Conservation (phyloP, 2,329 filamentous ascomycete species). For the Lasiodiplodia gonubiensis region DNA sequence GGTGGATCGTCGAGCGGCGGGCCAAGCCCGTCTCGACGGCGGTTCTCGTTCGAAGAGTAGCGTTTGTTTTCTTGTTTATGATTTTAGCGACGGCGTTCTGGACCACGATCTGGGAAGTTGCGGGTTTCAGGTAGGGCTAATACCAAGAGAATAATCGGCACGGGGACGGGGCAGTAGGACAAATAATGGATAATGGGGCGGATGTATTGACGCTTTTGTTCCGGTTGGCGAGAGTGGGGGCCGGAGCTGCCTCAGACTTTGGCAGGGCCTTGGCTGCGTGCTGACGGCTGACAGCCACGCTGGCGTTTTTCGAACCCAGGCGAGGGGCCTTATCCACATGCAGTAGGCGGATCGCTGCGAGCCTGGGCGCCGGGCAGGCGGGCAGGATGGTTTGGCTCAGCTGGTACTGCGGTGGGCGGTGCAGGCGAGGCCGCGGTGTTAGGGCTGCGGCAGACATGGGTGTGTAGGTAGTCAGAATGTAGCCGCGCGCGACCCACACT, state of each 20-base stretch:
- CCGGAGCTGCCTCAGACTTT: conserved; percentile 5
- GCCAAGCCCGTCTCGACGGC: conserved; percentile 36
- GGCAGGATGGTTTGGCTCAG: conserved; percentile 23
- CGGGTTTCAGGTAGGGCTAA: conserved; percentile 23
- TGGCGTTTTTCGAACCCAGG: conserved; percentile 7
- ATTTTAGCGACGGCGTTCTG: conserved; percentile 24
- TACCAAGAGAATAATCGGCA: conserved; percentile 19
- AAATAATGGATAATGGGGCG: conserved; percentile 26
- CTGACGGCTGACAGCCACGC: conserved; percentile 25
- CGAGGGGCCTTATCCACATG: conserved; percentile 5
- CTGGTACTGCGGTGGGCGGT: neutral
- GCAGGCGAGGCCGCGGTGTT: neutral
- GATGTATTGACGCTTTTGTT: conserved; percentile 25
- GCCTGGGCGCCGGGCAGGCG: neutral
- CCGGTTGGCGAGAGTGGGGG: conserved; percentile 21
- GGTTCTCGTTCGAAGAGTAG: conserved; percentile 39
- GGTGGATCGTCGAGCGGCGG: conserved; percentile 32
- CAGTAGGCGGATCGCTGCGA: conserved; percentile 1
- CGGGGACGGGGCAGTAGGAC: conserved; percentile 18
- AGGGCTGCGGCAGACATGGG: conserved; percentile 11
- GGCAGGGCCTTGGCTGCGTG: neutral
- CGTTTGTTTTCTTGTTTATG: conserved; percentile 7
- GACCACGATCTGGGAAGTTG: neutral
- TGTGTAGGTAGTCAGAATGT: too few species aligned
- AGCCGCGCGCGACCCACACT: neutral